Conservation (phyloP, 2,329 filamentous ascomycete genomes). For the Trichoderma sp. region DNA sequence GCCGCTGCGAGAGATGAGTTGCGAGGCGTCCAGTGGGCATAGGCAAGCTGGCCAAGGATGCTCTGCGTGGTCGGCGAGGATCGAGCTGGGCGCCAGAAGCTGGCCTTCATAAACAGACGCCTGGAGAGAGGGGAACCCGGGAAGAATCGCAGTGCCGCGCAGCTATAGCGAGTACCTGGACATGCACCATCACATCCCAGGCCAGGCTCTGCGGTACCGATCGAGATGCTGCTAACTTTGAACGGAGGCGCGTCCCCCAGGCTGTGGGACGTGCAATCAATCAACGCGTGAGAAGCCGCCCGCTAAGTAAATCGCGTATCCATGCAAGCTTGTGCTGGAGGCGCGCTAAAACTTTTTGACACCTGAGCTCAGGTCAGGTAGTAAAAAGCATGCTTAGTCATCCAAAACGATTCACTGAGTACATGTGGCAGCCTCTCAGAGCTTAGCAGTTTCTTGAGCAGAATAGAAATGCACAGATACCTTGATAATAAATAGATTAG, state of each 20-base stretch:
- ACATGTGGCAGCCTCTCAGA: too few relatives aligned
- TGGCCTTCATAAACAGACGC: conserved; percentile 43
- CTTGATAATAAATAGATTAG: too few relatives aligned
- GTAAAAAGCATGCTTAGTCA: conserved; percentile 3
- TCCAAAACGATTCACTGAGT: neutral
- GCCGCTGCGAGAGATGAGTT: conserved; percentile 29
- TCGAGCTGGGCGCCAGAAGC: conserved; percentile 40
- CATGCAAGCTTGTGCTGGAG: neutral
- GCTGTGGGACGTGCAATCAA: conserved; percentile 27
- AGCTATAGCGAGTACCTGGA: neutral
- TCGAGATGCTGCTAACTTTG: conserved; percentile 21
- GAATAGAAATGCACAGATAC: too few relatives aligned
- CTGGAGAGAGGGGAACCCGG: neutral
- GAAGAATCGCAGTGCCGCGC: conserved; percentile 7
- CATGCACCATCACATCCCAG: neutral
- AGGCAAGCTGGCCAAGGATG: conserved; percentile 36
- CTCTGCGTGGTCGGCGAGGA: conserved; percentile 44
- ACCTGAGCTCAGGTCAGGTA: neutral
- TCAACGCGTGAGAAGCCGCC: conserved; percentile 20
- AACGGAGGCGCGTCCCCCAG: conserved; percentile 11
- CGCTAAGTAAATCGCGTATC: conserved; percentile 19
- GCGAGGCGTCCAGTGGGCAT: conserved; percentile 33
- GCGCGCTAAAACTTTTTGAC: neutral
- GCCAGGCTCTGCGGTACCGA: conserved; percentile 8
- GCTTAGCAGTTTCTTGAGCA: neutral